Conservation (phyloP, 306 rosid genomes). For the Cucumis sativus region DNA sequence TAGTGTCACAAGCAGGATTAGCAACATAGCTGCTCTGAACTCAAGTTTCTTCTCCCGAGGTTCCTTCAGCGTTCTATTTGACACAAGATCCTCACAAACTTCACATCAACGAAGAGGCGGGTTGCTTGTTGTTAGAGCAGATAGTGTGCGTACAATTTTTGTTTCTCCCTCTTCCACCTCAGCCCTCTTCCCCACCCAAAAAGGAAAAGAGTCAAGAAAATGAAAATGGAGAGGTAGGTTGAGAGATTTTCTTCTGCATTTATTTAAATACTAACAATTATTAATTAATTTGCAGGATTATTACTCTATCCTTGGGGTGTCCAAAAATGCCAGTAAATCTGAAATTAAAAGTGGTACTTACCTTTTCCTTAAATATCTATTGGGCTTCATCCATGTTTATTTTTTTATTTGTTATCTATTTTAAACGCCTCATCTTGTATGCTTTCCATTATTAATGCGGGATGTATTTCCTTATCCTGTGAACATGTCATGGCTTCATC, state of each 20-base stretch:
- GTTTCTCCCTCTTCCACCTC: not conserved
- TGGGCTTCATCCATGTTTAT: not conserved
- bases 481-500: no score
- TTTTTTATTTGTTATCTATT: not conserved
- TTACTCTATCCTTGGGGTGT: conserved; percentile 89
- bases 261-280: conserved; percentile 1
- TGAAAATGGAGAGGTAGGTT: not conserved
- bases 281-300: conserved; percentile 47
- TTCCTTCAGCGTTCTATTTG: conserved; percentile 32
- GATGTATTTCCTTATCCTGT: not conserved
- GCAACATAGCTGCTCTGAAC: conserved; percentile 34
- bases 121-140: conserved; percentile 70
- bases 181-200: not conserved
- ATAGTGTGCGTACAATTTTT: conserved; percentile 41
- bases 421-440: not conserved
- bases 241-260: conserved; percentile 3
- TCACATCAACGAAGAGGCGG: conserved; percentile 45
- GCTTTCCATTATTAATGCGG: not conserved
- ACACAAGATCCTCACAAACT: conserved; percentile 32
- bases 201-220: not conserved
- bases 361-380: not conserved
- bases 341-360: conserved; percentile 84
- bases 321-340: conserved; percentile 72
- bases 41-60: conserved; percentile 53
- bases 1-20: conserved; percentile 44